Percentiles rank a stretch among this genome's conserved stretches.
Evolutionary conservation across 2,329 filamentous ascomycete species (phyloP).

Genomic region (Sclerotinia trifoliorum): DNA sequence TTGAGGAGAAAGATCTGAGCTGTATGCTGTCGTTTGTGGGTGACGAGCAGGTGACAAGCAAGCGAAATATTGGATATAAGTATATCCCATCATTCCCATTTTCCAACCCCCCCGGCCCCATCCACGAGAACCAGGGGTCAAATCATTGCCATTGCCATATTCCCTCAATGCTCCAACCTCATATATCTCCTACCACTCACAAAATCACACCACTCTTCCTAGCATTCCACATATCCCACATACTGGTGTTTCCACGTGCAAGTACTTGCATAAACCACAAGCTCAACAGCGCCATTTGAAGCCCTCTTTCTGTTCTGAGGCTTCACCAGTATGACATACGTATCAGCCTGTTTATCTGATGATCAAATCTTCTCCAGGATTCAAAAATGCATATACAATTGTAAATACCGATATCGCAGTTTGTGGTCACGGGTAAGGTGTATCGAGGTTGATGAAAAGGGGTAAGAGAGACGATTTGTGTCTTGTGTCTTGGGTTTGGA

Average conservation of each 20-base stretch:
- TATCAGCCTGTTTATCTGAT: background rate
- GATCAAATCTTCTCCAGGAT: background rate
- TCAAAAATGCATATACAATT: background rate
- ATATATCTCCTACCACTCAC: background rate
- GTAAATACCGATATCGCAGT: background rate
- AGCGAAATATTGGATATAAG: constrained; percentile 8
- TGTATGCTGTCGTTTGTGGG: background rate
- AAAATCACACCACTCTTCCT: background rate
- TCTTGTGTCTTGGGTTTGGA: background rate
- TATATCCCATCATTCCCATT: background rate
- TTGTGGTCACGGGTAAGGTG: background rate
- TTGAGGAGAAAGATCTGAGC: background rate
- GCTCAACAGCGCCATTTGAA: background rate
- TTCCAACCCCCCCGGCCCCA: too few relatives aligned
- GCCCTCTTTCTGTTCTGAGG: too few relatives aligned
- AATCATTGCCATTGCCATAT: background rate
- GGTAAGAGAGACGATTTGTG: background rate
- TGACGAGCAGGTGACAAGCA: too few relatives aligned
- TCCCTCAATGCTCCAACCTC: too few relatives aligned
- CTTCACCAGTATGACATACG: background rate
- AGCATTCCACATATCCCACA: background rate
- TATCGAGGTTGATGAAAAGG: background rate
- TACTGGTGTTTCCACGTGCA: background rate
- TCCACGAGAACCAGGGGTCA: too few relatives aligned
- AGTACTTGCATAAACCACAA: background rate